A percentile compares a stretch with the other conserved stretches of the same genome.
Conservation (phyloP, 441 rosid species). For the Bocquillonia castaneifolia region DNA sequence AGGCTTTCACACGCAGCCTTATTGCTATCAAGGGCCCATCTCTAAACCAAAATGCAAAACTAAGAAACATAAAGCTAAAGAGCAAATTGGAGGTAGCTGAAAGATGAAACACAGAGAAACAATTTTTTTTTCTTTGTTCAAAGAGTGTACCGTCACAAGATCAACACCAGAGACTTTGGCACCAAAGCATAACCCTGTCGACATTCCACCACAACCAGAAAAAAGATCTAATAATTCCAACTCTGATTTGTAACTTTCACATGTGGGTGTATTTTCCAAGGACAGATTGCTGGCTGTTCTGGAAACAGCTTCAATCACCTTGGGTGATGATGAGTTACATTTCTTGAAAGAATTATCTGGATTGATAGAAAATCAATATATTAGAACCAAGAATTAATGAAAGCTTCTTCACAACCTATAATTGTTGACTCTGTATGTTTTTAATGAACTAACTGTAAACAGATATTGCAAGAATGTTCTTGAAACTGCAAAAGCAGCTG, state of each 20-base stretch:
- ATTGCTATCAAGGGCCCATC: conserved; percentile 79
- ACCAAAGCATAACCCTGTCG: conserved; percentile 87
- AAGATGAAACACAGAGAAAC: conserved; percentile 20
- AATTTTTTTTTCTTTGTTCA: conserved; percentile 19
- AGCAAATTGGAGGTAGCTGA: conserved; percentile 21
- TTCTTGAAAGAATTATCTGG: conserved; percentile 41
- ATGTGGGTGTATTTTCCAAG: conserved; percentile 25
- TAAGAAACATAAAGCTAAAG: conserved; percentile 17
- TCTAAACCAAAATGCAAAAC: conserved; percentile 41
- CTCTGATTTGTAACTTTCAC: conserved; percentile 37
- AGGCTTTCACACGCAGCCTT: conserved; percentile 77
- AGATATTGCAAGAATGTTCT: not conserved
- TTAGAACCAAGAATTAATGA: not conserved
- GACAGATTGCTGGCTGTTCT: conserved; percentile 21
- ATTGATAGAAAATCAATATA: conserved; percentile 21
- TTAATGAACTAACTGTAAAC: not conserved
- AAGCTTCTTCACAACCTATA: not conserved
- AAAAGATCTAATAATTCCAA: conserved; percentile 69
- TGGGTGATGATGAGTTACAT: conserved; percentile 25
- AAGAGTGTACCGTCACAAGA: conserved; percentile 64
- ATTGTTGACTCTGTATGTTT: not conserved
- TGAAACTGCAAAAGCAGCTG: not conserved
- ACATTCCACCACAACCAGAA: conserved; percentile 98
- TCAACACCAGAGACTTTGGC: conserved; percentile 60
- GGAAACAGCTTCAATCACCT: conserved; percentile 23